A percentile compares a stretch with the other conserved stretches of the same genome.
phyloP scores from a whole-genome alignment of 1,284 basidiomycete genomes.

The Lignosus rhinocerotis region DNA sequence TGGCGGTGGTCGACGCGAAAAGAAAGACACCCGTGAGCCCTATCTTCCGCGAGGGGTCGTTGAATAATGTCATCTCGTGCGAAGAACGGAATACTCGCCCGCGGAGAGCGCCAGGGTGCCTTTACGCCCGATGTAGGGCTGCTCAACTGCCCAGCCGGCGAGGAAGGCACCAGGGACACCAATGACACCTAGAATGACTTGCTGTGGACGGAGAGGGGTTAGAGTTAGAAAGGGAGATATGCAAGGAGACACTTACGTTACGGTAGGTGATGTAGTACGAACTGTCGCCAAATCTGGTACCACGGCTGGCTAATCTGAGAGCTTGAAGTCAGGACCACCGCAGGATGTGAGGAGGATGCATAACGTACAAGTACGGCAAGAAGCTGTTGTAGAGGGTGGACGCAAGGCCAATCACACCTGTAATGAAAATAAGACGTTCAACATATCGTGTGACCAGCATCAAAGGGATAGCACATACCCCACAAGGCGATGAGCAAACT shows the following conservation, averaged over 20 bases:
- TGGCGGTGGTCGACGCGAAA: slow-evolving; percentile 69
- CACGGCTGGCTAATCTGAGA: slow-evolving; percentile 46
- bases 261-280: slow-evolving; percentile 52
- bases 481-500: slow-evolving; percentile 55
- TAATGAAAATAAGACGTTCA: background rate
- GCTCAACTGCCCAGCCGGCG: slow-evolving; percentile 64
- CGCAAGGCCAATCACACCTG: slow-evolving; percentile 61
- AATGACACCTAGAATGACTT: slow-evolving; percentile 60
- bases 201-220: slow-evolving; percentile 30
- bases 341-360: background rate
- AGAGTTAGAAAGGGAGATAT: background rate
- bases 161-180: slow-evolving; percentile 69
- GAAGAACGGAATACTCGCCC: slow-evolving; percentile 39
- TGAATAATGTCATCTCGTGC: slow-evolving; percentile 42
- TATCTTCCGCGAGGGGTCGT: slow-evolving; percentile 41
- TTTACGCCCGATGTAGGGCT: slow-evolving; percentile 59
- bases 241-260: slow-evolving; percentile 41
- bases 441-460: too few relatives aligned
- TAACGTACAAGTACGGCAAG: slow-evolving; percentile 44
- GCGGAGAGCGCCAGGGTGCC: slow-evolving; percentile 63
- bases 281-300: slow-evolving; percentile 49
- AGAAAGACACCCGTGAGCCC: slow-evolving; percentile 73
- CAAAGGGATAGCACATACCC: slow-evolving; percentile 36
- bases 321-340: background rate
- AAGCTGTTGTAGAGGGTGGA: slow-evolving; percentile 64